Evolutionary conservation across 208 protist species (phyloP).

Genomic region (Leishmania lainsoni): DNA sequence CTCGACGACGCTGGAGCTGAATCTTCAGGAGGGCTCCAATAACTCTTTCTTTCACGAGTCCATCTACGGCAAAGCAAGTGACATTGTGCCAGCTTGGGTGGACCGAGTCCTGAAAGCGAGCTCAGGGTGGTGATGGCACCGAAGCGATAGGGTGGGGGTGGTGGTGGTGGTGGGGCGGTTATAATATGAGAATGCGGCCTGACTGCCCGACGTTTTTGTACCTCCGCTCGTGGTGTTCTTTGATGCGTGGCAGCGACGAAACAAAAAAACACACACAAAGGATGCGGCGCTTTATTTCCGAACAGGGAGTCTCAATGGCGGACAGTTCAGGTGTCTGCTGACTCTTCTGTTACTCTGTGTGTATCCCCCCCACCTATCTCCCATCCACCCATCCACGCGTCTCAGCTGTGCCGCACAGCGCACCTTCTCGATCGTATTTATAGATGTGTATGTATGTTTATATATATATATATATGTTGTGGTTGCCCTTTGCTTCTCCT

Average conservation of each 20-base stretch:
- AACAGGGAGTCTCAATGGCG: not conserved
- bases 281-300: too few species aligned
- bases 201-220: not conserved
- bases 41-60: slow-evolving; percentile 46
- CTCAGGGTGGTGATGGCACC: not conserved
- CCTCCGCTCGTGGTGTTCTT: not conserved
- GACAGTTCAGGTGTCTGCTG: not conserved
- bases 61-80: slow-evolving; percentile 52
- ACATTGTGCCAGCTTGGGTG: slow-evolving; percentile 62
- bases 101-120: slow-evolving; percentile 40
- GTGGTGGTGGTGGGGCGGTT: too few species aligned
- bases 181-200: not conserved
- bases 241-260: not conserved
- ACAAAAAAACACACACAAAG: not conserved
- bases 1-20: slow-evolving; percentile 60
- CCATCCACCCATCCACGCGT: not conserved
- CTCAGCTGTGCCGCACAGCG: not conserved
- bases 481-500: not conserved
- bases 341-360: not conserved
- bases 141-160: not conserved
- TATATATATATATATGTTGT: not conserved
- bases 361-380: too few species aligned
- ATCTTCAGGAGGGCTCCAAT: slow-evolving; percentile 54
- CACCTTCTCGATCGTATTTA: not conserved
- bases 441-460: not conserved